Base-by-base conservation (phyloP, 306 rosid genomes). In the Gynostemma pentaphyllum region DNA sequence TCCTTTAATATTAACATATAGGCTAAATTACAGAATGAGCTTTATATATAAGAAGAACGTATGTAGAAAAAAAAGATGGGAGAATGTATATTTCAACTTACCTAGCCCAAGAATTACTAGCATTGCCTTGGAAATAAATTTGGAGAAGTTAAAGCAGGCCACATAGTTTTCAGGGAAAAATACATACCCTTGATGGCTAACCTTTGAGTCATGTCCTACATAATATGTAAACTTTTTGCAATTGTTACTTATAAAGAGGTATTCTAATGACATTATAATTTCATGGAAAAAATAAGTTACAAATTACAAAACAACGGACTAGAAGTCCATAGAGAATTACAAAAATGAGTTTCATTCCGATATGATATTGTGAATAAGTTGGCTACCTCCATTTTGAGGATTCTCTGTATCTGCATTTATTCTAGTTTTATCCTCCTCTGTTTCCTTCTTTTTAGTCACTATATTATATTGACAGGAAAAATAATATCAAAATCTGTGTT, bases 1-100 rank as follows among this genome's bases (percentile, higher is more conserved):
- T 15, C 70, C 76, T 68, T 68, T 15, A 28, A 16, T 7, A 10
- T 16, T 44, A 57, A 15, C n/a, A n/a, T n/a, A n/a, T n/a, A n/a
- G n/a, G n/a, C n/a, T 2, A 32, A 3, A 32, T 32, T 32, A 32
- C 37, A 32, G 3, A 7, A 32, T 32, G 7, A 32, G 7, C 37
- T 7, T 32, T n/a, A n/a, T n/a, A n/a, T n/a, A n/a, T n/a, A n/a
- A n/a, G n/a, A n/a, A n/a, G n/a, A n/a, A n/a, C n/a, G n/a, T n/a
- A n/a, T n/a, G n/a, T n/a, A n/a, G n/a, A 32, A 7, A 32, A 32
- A 7, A 32, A 2, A 32, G 3, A 32, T 2, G 37, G 3, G 3
- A 2, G 3, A 2, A 7, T 32, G 3, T 32, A 32, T 32, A 3
- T 2, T 32, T 3, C 1, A 2, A 14, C 15, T 3, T 53, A 60